Conservation (phyloP, 2,329 filamentous ascomycete genomes). For the Alternaria triticina region DNA sequence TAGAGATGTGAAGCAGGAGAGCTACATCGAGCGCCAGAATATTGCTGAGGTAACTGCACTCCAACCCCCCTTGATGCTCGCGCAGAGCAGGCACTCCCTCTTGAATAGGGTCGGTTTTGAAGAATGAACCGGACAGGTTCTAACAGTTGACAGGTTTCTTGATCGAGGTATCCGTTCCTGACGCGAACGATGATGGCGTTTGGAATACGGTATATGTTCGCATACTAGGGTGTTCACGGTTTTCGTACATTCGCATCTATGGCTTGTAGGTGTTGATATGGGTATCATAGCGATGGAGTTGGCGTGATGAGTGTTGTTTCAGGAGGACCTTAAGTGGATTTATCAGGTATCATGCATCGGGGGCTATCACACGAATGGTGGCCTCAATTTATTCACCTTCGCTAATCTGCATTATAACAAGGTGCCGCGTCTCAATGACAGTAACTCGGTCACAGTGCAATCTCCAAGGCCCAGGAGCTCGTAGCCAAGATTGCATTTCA, state of each 20-base stretch:
- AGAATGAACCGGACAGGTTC: slow-evolving; percentile 1
- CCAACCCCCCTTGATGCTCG: not conserved
- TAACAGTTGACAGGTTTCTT: slow-evolving; percentile 18
- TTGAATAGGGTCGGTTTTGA: not conserved
- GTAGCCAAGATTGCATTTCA: not conserved
- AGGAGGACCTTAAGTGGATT: not conserved
- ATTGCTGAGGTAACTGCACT: slow-evolving; percentile 47
- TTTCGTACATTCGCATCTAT: not conserved
- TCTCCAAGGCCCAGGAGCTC: not conserved
- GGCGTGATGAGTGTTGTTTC: not conserved
- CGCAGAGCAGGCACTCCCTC: not conserved
- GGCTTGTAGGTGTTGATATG: not conserved
- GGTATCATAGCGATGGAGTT: slow-evolving; percentile 6
- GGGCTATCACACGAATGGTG: not conserved
- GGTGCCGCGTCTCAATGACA: not conserved
- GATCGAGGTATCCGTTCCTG: not conserved
- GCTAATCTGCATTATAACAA: not conserved
- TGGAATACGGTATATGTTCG: not conserved
- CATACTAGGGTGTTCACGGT: not conserved
- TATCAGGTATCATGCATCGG: not conserved
- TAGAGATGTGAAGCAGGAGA: slow-evolving; percentile 84
- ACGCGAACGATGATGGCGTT: not conserved
- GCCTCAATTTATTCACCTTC: not conserved
- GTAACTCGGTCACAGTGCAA: not conserved
- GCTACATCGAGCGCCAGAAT: slow-evolving; percentile 73